Base-by-base conservation (phyloP, 306 rosid genomes). In the Gynostemma pentaphyllum region DNA sequence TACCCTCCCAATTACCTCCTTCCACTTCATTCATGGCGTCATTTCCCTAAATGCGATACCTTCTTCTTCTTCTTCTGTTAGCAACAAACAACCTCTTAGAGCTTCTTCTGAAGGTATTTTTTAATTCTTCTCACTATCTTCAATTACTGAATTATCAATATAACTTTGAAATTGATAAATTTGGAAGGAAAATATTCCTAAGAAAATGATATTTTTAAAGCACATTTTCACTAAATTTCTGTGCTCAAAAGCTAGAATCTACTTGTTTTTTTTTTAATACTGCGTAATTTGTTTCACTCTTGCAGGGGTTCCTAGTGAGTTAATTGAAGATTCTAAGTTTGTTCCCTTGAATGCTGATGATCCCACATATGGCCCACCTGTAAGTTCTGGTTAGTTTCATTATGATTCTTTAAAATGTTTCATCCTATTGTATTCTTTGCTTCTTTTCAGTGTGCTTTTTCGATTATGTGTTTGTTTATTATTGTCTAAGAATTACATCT, bases 311-410 rank as follows among this genome's bases (percentile, higher is more conserved):
- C 84, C 94, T 15, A 54, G 42, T 69, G 95, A 83, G 64, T 72
- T 92, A 67, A 28, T 71, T 57, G 90, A 88, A 75, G 98, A 92
- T 19, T 86, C 98, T 0, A 92, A 92, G 65, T 92, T 92, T 66
- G 96, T 88, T 69, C 98, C 95, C 64, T 65, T 92, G 69, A 84
- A 80, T 68, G 72, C 73, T 1, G 98, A 92, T 26, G 96, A 86
- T 71, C 80, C 85, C 22, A 74, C 30, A 13, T 92, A 73, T 76
- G 98, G 98, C 71, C 96, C 95, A 71, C 90, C 99, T 86, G 95
- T 86, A 88, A 92, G 99, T 92, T 77, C 81, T 78, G 95, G 90
- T 88, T 82, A 87, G 97, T 88, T 84, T 71, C 78, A 9, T 64
- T 70, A 62, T 44, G 30, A 23, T 69, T 66, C 12, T 68, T 14